Conservation (phyloP, 2,329 filamentous ascomycete genomes). For the Talaromyces pinophilus region DNA sequence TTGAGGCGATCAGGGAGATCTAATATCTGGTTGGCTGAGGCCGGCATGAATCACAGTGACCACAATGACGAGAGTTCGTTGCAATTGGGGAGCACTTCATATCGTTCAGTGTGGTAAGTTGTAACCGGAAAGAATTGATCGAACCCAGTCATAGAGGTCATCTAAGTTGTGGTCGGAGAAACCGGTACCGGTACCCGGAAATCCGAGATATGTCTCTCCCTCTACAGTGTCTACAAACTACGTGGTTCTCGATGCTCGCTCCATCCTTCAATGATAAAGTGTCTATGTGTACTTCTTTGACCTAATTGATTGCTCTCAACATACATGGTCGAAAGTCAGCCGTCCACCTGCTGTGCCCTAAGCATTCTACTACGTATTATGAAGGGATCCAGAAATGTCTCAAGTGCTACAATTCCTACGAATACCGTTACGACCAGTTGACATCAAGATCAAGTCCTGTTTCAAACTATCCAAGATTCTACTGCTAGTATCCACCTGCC, state of each 20-base stretch:
- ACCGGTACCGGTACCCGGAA: neutral
- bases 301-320: neutral
- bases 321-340: neutral
- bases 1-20: slow-evolving; percentile 34
- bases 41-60: too few species aligned
- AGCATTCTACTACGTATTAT: neutral
- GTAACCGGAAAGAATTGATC: too few species aligned
- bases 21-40: neutral
- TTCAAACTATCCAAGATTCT: neutral
- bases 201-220: neutral
- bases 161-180: neutral
- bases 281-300: neutral
- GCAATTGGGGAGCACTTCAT: too few species aligned
- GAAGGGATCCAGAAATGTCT: neutral
- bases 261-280: neutral
- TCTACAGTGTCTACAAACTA: neutral
- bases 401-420: neutral
- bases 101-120: too few species aligned
- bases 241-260: neutral
- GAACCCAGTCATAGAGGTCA: too few species aligned
- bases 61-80: too few species aligned
- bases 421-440: neutral
- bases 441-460: neutral
- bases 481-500: neutral
- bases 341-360: neutral